Conservation (phyloP, 371 early-diverging fungal genomes). For the Syncephalastrum monosporum region DNA sequence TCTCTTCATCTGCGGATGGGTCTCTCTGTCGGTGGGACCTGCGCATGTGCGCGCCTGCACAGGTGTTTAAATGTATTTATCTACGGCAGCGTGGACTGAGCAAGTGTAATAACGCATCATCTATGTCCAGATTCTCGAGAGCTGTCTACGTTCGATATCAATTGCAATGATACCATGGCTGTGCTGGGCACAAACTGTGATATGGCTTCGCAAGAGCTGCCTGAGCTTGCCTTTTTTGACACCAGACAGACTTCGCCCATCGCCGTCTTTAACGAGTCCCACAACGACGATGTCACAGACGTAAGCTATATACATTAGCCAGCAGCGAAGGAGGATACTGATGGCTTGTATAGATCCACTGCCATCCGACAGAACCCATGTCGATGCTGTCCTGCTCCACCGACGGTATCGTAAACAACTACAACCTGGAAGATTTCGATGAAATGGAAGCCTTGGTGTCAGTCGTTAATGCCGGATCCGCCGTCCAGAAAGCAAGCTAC, state of each 20-base stretch:
- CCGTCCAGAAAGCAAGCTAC: slow-evolving; percentile 80
- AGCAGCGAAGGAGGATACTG: too few relatives aligned
- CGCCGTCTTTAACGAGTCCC: slow-evolving; percentile 75
- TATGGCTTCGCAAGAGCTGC: slow-evolving; percentile 39
- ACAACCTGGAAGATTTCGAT: slow-evolving; percentile 67
- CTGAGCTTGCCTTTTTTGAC: slow-evolving; percentile 78
- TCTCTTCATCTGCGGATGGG: slow-evolving; percentile 66
- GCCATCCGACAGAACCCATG: slow-evolving; percentile 67
- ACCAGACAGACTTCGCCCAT: slow-evolving; percentile 42
- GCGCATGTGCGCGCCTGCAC: slow-evolving; percentile 52
- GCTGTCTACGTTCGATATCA: slow-evolving; percentile 70
- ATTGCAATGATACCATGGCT: slow-evolving; percentile 60
- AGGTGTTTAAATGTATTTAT: slow-evolving; percentile 59
- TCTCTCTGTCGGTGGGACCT: slow-evolving; percentile 73
- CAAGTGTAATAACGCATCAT: not conserved
- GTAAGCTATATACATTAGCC: slow-evolving; percentile 11
- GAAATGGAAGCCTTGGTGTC: slow-evolving; percentile 88
- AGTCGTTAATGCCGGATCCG: slow-evolving; percentile 79
- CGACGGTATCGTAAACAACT: slow-evolving; percentile 78
- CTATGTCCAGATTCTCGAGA: slow-evolving; percentile 46
- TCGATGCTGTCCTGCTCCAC: slow-evolving; percentile 70
- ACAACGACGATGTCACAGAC: slow-evolving; percentile 89
- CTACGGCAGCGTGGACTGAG: not conserved
- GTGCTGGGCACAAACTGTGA: slow-evolving; percentile 67
- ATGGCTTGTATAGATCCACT: slow-evolving; percentile 55